phyloP scores from a whole-genome alignment of 1,284 basidiomycete genomes.

The Omphalotus olearius region DNA sequence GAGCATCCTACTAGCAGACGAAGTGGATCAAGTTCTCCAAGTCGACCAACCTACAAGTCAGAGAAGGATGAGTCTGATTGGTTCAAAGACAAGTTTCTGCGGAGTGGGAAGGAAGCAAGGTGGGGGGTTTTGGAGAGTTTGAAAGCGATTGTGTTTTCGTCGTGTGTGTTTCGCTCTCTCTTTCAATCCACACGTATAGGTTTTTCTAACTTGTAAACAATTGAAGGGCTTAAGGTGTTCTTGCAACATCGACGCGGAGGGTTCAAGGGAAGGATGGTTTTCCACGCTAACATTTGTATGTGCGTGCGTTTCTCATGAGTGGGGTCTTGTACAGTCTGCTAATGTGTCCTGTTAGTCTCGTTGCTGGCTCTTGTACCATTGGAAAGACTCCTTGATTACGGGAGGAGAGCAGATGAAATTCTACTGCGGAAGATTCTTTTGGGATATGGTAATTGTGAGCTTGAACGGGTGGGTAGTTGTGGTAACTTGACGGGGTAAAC shows the following conservation, averaged over 20 bases:
- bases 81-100: conserved; percentile 46
- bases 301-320: conserved; percentile 22
- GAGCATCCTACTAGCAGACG: no score
- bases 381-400: conserved; percentile 54
- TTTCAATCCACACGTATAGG: neutral
- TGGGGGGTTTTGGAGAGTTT: conserved; percentile 45
- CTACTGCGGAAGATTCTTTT: conserved; percentile 53
- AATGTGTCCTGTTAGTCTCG: conserved; percentile 33
- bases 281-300: conserved; percentile 32
- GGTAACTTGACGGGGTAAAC: neutral
- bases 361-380: conserved; percentile 57
- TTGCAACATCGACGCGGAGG: conserved; percentile 22
- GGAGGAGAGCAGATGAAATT: conserved; percentile 57
- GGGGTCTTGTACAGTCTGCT: neutral
- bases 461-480: conserved; percentile 50
- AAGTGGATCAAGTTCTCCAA: neutral
- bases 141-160: conserved; percentile 42
- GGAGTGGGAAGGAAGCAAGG: conserved; percentile 43
- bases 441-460: conserved; percentile 54
- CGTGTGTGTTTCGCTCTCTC: conserved; percentile 41
- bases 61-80: conserved; percentile 2
- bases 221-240: conserved; percentile 47
- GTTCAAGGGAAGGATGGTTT: conserved; percentile 20
- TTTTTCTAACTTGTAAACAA: neutral
- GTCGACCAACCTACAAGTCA: neutral